A percentile compares a stretch with the other conserved stretches of the same genome.
These are phyloP conservation scores for Corniculantispora saksenae DNA, from an alignment of 2,329 filamentous ascomycete species.

Conservation along the genomic window DNA sequence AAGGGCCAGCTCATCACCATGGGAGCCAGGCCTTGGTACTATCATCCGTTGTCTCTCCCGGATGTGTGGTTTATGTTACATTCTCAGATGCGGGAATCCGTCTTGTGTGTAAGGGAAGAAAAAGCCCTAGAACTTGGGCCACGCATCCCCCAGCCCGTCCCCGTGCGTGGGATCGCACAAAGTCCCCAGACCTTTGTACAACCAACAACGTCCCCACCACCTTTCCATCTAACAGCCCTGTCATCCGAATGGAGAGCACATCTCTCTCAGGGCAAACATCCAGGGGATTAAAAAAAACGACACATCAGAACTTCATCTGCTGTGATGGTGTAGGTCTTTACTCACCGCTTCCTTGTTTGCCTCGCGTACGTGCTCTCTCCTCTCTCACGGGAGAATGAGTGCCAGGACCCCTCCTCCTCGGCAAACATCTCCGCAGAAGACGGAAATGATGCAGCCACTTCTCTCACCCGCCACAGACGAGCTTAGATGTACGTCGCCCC, in stretches of 20 bases:
- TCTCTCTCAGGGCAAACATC: not conserved
- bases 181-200: not conserved
- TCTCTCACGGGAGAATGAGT: too few species aligned
- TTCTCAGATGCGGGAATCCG: not conserved
- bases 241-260: not conserved
- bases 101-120: not conserved
- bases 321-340: not conserved
- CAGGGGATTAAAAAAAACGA: not conserved
- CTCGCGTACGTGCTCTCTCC: not conserved
- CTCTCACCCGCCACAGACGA: not conserved
- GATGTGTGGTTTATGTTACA: not conserved
- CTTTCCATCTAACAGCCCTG: not conserved
- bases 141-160: not conserved
- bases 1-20: not conserved
- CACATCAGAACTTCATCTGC: not conserved
- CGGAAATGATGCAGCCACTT: conserved; percentile 12
- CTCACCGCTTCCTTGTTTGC: not conserved
- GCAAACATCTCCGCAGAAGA: not conserved
- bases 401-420: not conserved
- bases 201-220: not conserved
- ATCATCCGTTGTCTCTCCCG: not conserved
- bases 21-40: not conserved
- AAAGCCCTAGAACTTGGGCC: too few species aligned
- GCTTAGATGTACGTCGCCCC: conserved; percentile 6
- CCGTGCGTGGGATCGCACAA: too few species aligned